Base-by-base conservation (phyloP, 2,329 filamentous ascomycete genomes). In the Capronia epimyces region DNA sequence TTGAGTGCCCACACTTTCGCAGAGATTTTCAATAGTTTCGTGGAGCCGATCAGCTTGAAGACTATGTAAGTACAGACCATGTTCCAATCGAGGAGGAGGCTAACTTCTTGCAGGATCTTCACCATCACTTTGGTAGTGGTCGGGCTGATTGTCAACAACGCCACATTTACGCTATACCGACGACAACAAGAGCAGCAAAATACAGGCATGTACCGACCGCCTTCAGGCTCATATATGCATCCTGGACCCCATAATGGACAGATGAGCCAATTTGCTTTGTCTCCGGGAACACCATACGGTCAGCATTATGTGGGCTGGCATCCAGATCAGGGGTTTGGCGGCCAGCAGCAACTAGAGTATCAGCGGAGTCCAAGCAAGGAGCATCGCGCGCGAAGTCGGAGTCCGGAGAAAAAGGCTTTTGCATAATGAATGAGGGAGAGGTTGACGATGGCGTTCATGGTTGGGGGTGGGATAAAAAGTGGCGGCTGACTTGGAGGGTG, bases 21-120 rank as follows among this genome's bases (percentile, higher is more conserved):
- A 1, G 82, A 89, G 64, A 95, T 98, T 34, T 84, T 97, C 68
- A 96, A 97, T 66, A 85, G 86, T 63, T 96, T 97, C 67, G 84
- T 95, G 3, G 89, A 95, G 62, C 83, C 87, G 4, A 90, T 97
- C 68, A 89, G 86, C 57, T 85, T 88, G 69, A 96, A 96, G 69
- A 80, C 82, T 9, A 83, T 87, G 75, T 80, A 82, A 75, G 56
- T 72, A 3, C 10, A n/a, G 12, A 22, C 25, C 18, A 34, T 49
- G 20, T 21, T 25, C 21, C 15, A 21, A 1, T 16, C n/a, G 24
- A n/a, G 27, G 21, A 20, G 9, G n/a, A 31, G 13, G 12, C 22
- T 42, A 52, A 41, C 50, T 49, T 58, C 32, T 49, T 42, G 12
- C 46, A 56, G 53, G 54, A 46, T 57, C 9, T 60, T 62, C 46